Evolutionary conservation across 257 asterid genomes (phyloP), one percentile per base, ranked within the genome.

Genomic region (Solanum piurae): DNA sequence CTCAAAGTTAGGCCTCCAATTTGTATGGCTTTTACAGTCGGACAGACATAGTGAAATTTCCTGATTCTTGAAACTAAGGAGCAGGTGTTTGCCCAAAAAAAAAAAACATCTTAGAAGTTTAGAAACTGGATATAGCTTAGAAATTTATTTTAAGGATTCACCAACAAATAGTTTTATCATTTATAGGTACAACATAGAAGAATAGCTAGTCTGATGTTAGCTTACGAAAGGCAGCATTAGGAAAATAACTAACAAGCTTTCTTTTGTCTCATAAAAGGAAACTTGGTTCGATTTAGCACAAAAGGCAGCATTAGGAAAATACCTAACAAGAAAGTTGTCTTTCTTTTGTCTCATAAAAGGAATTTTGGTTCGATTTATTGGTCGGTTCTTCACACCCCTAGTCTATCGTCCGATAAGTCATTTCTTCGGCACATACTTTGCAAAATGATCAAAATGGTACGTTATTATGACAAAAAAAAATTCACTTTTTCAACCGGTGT

Each of bases 1-100:
- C 92, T 92, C 27, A 93, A 92, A 91, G 76, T 94, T 42, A 69
- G 75, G 29, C 98, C 98, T 44, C 96, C 96, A 2, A 92, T 94
- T 12, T 94, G 98, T 88, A 94, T 94, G 96, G 90, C 31, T 85
- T 94, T 94, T 87, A 86, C 88, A 75, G 91, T 92, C 5, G 83
- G 62, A n/a, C 88, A 69, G 79, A 89, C 77, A 27, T 75, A 86
- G 12, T 93, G 90, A 94, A 83, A 87, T 62, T 33, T 68, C 37
- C 62, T 60, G 55, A 52, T 20, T 58, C 46, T 79, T 20, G n/a
- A 74, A 66, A 49, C 29, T 60, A 44, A 18, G 18, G 68, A 46
- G 86, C 33, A 49, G 21, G 69, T 25, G 84, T 25, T 77, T 77
- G 2, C 13, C 58, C 52, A 12, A 12, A 20, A 20, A 18, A 9